Percentiles rank a stretch among this genome's conserved stretches.
Evolutionary conservation across 2,329 filamentous ascomycete genomes (phyloP).

Genomic region (Botryosphaeria dothidea): DNA sequence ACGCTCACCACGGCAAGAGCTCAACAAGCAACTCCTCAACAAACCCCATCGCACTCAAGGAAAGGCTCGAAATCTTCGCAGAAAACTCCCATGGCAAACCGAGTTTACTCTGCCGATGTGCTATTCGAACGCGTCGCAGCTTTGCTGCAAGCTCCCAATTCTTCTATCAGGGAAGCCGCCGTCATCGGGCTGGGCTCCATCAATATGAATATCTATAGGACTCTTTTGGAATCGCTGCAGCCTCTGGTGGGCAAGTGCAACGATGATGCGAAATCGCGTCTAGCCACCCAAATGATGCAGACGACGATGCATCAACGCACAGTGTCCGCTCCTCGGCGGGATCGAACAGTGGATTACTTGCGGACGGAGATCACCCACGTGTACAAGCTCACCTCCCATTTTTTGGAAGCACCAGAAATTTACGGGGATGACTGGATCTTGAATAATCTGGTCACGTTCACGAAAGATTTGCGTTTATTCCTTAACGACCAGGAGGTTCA

Average conservation of each 20-base stretch:
- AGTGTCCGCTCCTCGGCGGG: conserved; percentile 78
- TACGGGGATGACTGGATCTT: conserved; percentile 89
- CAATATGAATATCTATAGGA: conserved; percentile 90
- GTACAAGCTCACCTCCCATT: conserved; percentile 90
- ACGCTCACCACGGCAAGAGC: conserved; percentile 83
- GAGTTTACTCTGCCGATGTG: conserved; percentile 83
- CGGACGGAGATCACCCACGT: conserved; percentile 95
- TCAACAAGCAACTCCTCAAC: conserved; percentile 57
- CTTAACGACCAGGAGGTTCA: conserved; percentile 94
- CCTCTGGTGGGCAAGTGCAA: conserved; percentile 83
- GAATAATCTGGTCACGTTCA: conserved; percentile 82
- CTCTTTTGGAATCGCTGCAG: conserved; percentile 85
- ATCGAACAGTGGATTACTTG: conserved; percentile 79
- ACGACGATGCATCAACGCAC: conserved; percentile 71
- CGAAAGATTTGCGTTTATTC: conserved; percentile 90
- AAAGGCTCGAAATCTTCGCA: conserved; percentile 75
- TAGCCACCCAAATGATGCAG: conserved; percentile 38
- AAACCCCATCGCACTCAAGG: conserved; percentile 71
- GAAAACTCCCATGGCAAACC: conserved; percentile 61
- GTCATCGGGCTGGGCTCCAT: conserved; percentile 92
- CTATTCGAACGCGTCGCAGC: conserved; percentile 92
- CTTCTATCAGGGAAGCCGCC: conserved; percentile 83
- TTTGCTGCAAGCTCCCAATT: conserved; percentile 75
- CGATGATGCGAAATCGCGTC: conserved; percentile 80
- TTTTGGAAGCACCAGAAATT: conserved; percentile 75